Base-by-base conservation (phyloP, 768 basidiomycete species). In the Lentinula detonsa region DNA sequence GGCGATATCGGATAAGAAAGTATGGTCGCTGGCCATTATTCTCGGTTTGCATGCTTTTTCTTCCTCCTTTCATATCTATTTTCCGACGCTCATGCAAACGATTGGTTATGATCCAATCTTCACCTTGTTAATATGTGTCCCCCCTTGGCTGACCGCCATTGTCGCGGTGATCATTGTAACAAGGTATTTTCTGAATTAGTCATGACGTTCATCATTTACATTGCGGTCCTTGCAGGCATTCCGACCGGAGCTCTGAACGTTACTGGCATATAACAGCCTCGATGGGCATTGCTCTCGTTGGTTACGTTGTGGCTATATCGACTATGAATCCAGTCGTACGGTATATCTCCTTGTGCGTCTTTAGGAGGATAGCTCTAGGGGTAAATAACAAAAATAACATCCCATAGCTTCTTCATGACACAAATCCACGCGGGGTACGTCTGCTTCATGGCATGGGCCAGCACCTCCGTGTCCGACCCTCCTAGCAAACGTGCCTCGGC, bases 401-500 rank as follows among this genome's bases (percentile, higher is more conserved):
- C 59, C 3, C 2, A 56, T 65, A 90, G 90, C 49, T 92, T 93
- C 72, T 72, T 92, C 42, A 87, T 91, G 84, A 86, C 89, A 5
- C 85, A 87, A 66, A 83, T 84, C 1, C 90, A 89, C 65, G 78
- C 86, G 0, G 90, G 82, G 3, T 91, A 88, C 71, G 82, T 92
- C 64, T 79, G 81, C 60, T 86, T 89, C 61, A 69, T 81, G 53
- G 77, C 81, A 1, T 84, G 81, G 82, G 75, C 77, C 7, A 81
- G 79, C 61, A 76, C 75, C 34, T 77, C 80, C 10, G 75, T 83
- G n/a, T 70, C 78, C 5, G 69, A 84, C 16, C 87, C 93, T 35
- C 80, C 91, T 5, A 84, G 87, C 16, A 95, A 95, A 73, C 86
- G 93, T 4, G 90, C 93, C 2, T 87, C 93, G 21, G 88, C 88